A percentile compares a stretch with the other conserved stretches of the same genome.
phyloP scores from a whole-genome alignment of 148 eudicot genomes.

The Rhododendron henanense region DNA sequence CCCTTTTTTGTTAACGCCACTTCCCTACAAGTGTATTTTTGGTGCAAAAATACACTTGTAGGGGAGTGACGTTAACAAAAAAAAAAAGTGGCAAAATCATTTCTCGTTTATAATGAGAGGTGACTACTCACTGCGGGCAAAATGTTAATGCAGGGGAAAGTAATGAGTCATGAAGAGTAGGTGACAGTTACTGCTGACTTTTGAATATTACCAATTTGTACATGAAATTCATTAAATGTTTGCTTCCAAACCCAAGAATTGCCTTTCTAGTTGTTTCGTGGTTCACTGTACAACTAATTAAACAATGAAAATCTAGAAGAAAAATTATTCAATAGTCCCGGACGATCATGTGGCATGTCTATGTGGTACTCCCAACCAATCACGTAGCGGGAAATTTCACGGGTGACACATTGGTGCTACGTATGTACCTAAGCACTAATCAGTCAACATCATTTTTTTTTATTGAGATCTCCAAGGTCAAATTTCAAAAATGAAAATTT shows the following conservation, averaged over 20 bases:
- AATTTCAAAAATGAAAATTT: not conserved
- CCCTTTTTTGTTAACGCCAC: too few species aligned
- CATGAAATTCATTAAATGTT: not conserved
- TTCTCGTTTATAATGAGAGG: not conserved
- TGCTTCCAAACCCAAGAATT: not conserved
- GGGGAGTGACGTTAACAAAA: too few species aligned
- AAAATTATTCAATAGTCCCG: too few species aligned
- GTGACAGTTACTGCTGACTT: constrained; percentile 1
- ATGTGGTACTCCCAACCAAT: too few species aligned
- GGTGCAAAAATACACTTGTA: too few species aligned
- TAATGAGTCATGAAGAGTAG: not conserved
- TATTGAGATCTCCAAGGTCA: not conserved
- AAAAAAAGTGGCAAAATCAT: too few species aligned
- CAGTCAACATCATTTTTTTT: not conserved
- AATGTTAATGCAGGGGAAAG: not conserved
- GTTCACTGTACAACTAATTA: not conserved
- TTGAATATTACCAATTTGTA: not conserved
- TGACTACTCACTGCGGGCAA: not conserved
- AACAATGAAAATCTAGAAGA: too few species aligned
- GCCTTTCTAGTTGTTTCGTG: not conserved
- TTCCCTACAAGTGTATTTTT: too few species aligned
- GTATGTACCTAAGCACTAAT: too few species aligned
- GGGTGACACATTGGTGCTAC: not conserved
- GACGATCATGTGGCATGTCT: too few species aligned
- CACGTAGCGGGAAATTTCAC: too few species aligned